These are phyloP conservation scores for Linum lewisii DNA, from an alignment of 345 rosid species.

Conservation along the genomic window DNA sequence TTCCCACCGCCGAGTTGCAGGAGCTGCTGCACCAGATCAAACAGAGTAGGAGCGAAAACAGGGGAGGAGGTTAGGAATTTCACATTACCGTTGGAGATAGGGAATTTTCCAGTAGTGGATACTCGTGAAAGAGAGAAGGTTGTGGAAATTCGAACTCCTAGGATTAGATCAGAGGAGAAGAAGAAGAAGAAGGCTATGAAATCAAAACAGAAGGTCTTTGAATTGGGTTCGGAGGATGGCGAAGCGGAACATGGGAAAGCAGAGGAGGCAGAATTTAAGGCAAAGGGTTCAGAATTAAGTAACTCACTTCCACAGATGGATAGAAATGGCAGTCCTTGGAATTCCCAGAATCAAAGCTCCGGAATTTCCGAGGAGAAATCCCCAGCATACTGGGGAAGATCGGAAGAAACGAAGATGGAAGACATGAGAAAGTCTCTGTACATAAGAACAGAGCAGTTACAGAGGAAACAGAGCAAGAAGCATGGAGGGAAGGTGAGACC, in stretches of 20 bases:
- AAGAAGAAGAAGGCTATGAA: slow-evolving; percentile 31
- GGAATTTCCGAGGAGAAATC: slow-evolving; percentile 13
- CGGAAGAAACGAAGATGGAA: slow-evolving; percentile 38
- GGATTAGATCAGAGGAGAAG: slow-evolving; percentile 20
- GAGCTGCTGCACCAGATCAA: slow-evolving; percentile 21
- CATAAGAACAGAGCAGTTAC: slow-evolving; percentile 37
- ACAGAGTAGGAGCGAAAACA: slow-evolving; percentile 12
- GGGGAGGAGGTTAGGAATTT: slow-evolving; percentile 28
- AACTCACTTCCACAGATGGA: slow-evolving; percentile 13
- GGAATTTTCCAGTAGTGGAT: slow-evolving; percentile 18
- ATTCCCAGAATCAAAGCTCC: slow-evolving; percentile 11
- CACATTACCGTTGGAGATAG: slow-evolving; percentile 22
- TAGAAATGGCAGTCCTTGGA: slow-evolving; percentile 18
- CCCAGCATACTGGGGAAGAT: slow-evolving; percentile 25
- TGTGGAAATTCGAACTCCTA: slow-evolving; percentile 46
- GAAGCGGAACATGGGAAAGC: slow-evolving; percentile 23
- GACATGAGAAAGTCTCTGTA: slow-evolving; percentile 60
- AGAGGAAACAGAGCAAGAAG: slow-evolving; percentile 33
- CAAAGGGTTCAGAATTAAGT: slow-evolving; percentile 17
- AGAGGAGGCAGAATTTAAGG: slow-evolving; percentile 16
- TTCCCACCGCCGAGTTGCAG: slow-evolving; percentile 18
- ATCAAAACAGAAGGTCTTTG: slow-evolving; percentile 22
- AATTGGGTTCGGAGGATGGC: neutral
- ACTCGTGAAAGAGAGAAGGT: slow-evolving; percentile 18
- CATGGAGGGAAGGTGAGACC: slow-evolving; percentile 33